Evolutionary conservation across 2,329 filamentous ascomycete species (phyloP).

Genomic region (Alternaria atra): DNA sequence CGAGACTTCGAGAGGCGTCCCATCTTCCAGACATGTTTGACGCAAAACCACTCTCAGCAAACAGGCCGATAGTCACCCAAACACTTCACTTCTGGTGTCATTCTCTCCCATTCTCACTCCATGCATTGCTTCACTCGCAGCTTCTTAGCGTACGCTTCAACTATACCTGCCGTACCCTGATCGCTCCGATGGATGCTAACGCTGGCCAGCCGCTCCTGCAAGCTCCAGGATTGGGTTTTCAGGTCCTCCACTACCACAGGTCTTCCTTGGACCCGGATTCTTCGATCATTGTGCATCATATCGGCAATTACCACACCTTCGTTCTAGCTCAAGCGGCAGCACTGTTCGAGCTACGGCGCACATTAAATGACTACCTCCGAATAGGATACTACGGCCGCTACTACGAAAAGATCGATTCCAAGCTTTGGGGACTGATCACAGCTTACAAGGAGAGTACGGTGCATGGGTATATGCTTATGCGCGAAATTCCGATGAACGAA

Average conservation of each 20-base stretch:
- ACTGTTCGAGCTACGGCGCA: not conserved
- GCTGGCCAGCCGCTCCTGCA: not conserved
- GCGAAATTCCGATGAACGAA: not conserved
- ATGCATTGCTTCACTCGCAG: not conserved
- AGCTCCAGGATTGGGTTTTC: not conserved
- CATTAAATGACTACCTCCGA: not conserved
- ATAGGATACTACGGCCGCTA: conserved; percentile 6
- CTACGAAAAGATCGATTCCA: not conserved
- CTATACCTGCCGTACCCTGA: not conserved
- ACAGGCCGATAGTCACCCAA: not conserved
- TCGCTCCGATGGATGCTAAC: not conserved
- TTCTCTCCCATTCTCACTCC: not conserved
- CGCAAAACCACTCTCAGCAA: conserved; percentile 1
- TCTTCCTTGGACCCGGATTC: not conserved
- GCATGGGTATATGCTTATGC: not conserved
- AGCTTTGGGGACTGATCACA: not conserved
- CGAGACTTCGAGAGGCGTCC: not conserved
- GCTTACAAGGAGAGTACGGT: not conserved
- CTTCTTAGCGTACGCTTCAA: not conserved
- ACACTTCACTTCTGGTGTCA: not conserved
- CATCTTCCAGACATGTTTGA: not conserved
- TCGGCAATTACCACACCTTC: conserved; percentile 9
- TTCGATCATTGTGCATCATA: not conserved
- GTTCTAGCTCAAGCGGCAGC: not conserved
- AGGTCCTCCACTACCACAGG: not conserved